Base-by-base conservation (phyloP, 164 flowering plant species). In the Sextonia rubra region DNA sequence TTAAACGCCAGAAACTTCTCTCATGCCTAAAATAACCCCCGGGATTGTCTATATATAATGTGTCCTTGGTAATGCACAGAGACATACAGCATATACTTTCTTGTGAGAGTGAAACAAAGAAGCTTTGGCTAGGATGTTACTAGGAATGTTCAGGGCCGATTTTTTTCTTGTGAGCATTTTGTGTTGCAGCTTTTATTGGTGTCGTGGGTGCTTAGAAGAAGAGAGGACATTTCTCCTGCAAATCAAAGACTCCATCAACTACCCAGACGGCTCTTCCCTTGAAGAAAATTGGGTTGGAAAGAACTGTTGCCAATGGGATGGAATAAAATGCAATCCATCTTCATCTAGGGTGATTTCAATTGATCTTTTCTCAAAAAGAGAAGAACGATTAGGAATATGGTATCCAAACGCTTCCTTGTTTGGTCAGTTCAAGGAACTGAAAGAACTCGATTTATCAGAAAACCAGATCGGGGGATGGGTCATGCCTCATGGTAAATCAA, bases 291-390 rank as follows among this genome's bases (percentile, higher is more conserved):
- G 60, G 60, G 0, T 25, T 0, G 60, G 71, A 0, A 32, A 68
- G 2, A 37, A 68, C 26, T 68, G 71, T 24, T 24, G 60, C 71
- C 0, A 25, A 25, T 68, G 60, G 71, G 0, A 15, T n/a, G 37
- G 71, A 8, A 37, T 68, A 11, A 2, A 1, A 1, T 68, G 60
- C 14, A 14, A 49, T 6, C 9, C 17, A 14, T 24, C 61, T 1
- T 22, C 60, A 12, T 48, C 37, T 15, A 55, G 60, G 4, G 71
- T 52, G 11, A 15, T 24, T 49, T 0, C 25, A 48, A 48, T 68
- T 1, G 1, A 25, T 3, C 60, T 48, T 12, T 0, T 0, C 0
- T 2, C 0, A 0, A 0, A 0, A 23, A 68, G 60, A 14, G 60
- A 37, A 0, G 49, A 66, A 37, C 12, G 24, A 15, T 18, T 66